phyloP scores from a whole-genome alignment of 2,329 filamentous ascomycete species.

The Mycogone perniciosa region DNA sequence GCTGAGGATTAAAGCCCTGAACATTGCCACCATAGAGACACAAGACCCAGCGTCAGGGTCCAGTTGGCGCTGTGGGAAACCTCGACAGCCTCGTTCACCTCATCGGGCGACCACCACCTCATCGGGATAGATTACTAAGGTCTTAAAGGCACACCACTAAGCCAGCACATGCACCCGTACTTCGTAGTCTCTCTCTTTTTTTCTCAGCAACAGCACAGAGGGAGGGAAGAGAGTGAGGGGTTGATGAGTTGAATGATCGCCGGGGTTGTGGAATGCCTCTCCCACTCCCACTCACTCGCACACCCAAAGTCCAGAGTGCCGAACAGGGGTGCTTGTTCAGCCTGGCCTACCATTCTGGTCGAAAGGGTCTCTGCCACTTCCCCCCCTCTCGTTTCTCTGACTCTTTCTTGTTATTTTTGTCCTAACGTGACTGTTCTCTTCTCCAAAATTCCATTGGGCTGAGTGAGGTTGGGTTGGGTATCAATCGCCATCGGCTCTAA shows the following conservation, averaged over 20 bases:
- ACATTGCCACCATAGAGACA: constrained; percentile 6
- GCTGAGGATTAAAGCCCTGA: background rate
- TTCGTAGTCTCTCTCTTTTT: background rate
- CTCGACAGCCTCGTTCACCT: background rate
- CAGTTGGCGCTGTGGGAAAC: background rate
- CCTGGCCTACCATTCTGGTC: background rate
- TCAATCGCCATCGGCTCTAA: background rate
- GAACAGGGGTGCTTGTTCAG: background rate
- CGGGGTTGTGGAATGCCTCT: background rate
- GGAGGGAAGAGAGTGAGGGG: no score
- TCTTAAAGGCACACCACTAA: background rate
- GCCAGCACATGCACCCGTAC: background rate
- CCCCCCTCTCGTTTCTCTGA: no score
- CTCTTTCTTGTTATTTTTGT: no score
- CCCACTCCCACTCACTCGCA: background rate
- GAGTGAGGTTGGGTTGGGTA: background rate
- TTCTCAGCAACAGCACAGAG: background rate
- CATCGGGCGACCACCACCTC: no score
- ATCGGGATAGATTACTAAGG: no score
- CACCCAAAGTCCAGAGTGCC: background rate
- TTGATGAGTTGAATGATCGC: no score
- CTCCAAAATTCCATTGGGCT: background rate
- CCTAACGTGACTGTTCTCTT: no score
- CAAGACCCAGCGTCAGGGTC: background rate
- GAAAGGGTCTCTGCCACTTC: background rate